Conservation (phyloP, 1,284 basidiomycete genomes). For the Malassezia caprae region DNA sequence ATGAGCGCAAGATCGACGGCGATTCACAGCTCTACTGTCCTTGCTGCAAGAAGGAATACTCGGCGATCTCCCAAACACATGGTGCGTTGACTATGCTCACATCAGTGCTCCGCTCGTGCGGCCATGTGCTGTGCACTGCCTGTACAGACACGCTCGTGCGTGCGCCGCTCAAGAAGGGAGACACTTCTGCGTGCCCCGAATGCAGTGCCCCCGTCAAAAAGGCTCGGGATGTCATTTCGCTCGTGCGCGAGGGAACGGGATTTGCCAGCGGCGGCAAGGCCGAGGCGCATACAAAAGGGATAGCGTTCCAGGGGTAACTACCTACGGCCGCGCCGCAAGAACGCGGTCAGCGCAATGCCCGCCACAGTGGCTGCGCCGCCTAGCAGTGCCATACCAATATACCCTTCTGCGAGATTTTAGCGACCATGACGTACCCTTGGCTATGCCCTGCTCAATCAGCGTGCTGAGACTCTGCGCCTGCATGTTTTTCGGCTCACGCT, state of each 20-base stretch:
- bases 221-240: constrained; percentile 5
- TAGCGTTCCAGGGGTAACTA: constrained; percentile 19
- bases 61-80: not conserved
- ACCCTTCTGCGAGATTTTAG: constrained; percentile 58
- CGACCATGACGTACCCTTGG: constrained; percentile 58
- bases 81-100: not conserved
- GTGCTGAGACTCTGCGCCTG: constrained; percentile 76
- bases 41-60: constrained; percentile 15
- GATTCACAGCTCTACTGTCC: constrained; percentile 15
- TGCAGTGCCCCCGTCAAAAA: constrained; percentile 5
- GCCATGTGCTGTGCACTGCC: constrained; percentile 13
- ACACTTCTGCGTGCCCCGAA: constrained; percentile 6
- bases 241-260: constrained; percentile 18
- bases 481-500: constrained; percentile 86
- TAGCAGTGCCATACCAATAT: constrained; percentile 85
- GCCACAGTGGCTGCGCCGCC: constrained; percentile 80
- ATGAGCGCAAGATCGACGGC: not conserved
- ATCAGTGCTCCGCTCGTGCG: constrained; percentile 11
- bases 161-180: not conserved
- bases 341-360: constrained; percentile 66
- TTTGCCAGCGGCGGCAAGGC: constrained; percentile 14
- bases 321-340: constrained; percentile 48
- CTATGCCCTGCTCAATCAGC: constrained; percentile 77
- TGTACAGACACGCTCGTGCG: constrained; percentile 11
- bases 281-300: constrained; percentile 6